A percentile compares a stretch with the other conserved stretches of the same genome.
Conservation (phyloP, 768 basidiomycete species). For the Hericium rajendrae region DNA sequence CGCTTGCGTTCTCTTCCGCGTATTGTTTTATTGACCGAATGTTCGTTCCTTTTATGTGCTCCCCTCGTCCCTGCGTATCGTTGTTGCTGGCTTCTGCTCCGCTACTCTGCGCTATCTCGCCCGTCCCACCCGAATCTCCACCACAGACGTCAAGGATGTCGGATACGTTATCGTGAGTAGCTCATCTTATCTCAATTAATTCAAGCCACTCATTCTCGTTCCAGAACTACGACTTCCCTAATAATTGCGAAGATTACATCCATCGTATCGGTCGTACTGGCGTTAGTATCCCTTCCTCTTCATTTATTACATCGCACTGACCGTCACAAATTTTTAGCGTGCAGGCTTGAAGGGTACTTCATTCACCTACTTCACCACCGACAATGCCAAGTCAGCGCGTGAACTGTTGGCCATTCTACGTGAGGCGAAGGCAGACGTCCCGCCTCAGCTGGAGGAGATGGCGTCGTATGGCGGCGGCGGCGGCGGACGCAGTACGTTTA, state of each 20-base stretch:
- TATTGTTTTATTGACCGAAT: slow-evolving; percentile 37
- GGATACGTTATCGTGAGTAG: slow-evolving; percentile 86
- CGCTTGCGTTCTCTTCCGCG: slow-evolving; percentile 36
- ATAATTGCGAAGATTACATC: slow-evolving; percentile 97
- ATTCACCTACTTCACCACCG: slow-evolving; percentile 95
- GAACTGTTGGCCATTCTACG: slow-evolving; percentile 80
- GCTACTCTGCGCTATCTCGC: slow-evolving; percentile 17
- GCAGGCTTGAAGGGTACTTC: slow-evolving; percentile 87
- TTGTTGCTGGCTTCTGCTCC: slow-evolving; percentile 6
- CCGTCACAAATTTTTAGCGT: slow-evolving; percentile 38
- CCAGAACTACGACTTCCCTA: slow-evolving; percentile 96
- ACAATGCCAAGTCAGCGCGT: slow-evolving; percentile 89
- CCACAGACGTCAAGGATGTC: slow-evolving; percentile 96
- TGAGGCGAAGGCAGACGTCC: slow-evolving; percentile 80
- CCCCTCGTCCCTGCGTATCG: slow-evolving; percentile 11
- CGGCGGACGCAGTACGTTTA: slow-evolving; percentile 53
- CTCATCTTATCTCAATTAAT: slow-evolving; percentile 6
- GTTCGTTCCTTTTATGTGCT: slow-evolving; percentile 28
- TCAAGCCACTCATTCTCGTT: slow-evolving; percentile 1
- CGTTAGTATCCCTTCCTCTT: slow-evolving; percentile 30
- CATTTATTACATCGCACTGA: neutral
- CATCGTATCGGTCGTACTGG: slow-evolving; percentile 99
- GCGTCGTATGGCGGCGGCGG: slow-evolving; percentile 77
- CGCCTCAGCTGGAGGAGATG: slow-evolving; percentile 92
- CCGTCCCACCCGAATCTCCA: slow-evolving; percentile 18